A percentile compares a stretch with the other conserved stretches of the same genome.
Evolutionary conservation across 805 yeast species (phyloP).

Genomic region (Lipomyces chichibuensis): DNA sequence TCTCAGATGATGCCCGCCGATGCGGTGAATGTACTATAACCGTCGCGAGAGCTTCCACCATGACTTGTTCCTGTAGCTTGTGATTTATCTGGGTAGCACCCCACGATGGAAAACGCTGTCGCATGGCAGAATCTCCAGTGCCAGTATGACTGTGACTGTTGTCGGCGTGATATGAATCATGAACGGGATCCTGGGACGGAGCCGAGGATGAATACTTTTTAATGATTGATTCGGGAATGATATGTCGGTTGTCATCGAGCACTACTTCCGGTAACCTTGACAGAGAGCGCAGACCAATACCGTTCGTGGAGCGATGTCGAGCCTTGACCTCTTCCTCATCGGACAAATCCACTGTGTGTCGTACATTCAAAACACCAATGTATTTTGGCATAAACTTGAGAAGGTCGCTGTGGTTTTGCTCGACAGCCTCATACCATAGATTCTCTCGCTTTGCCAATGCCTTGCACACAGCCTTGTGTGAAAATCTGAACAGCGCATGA

Average conservation of each 20-base stretch:
- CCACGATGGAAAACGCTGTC: conserved; percentile 33
- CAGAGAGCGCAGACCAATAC: conserved; percentile 36
- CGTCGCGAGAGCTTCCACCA: conserved; percentile 73
- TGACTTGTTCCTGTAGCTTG: conserved; percentile 69
- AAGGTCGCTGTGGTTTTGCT: conserved; percentile 72
- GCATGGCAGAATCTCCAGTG: neutral
- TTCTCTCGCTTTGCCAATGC: conserved; percentile 89
- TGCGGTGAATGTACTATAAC: conserved; percentile 30
- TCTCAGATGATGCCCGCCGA: conserved; percentile 14
- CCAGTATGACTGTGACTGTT: neutral
- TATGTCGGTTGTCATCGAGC: conserved; percentile 87
- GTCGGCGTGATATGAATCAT: conserved; percentile 25
- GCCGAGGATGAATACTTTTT: conserved; percentile 58
- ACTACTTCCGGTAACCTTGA: conserved; percentile 73
- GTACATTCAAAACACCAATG: conserved; percentile 90
- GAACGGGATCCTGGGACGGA: conserved; percentile 40
- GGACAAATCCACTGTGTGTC: conserved; percentile 59
- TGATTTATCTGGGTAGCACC: conserved; percentile 73
- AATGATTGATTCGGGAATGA: conserved; percentile 81
- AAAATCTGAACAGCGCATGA: conserved; percentile 91
- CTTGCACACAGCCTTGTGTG: conserved; percentile 90
- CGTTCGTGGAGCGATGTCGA: conserved; percentile 21
- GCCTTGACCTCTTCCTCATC: conserved; percentile 25
- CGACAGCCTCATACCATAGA: conserved; percentile 87
- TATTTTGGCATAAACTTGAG: conserved; percentile 88